Evolutionary conservation across 257 asterid species (phyloP), one percentile per base, ranked within the genome.

Genomic region (Cynanchum wilfordii): DNA sequence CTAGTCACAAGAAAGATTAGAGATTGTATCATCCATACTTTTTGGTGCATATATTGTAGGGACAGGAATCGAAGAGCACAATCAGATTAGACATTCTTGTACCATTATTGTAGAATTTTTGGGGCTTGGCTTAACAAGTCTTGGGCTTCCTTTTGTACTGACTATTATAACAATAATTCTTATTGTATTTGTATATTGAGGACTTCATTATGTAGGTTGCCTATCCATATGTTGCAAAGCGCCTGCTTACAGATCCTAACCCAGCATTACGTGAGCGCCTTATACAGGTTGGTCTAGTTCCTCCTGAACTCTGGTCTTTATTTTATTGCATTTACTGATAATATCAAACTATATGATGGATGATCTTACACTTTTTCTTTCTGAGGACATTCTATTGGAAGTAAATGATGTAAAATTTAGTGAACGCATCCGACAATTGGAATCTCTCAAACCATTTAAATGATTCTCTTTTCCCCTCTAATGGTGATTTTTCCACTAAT

Each of bases 221-320:
- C 60, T 95, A 95, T 92, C 99, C 99, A 70, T 95, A 95, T 76
- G 86, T 95, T 73, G 99, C 99, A 66, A 95, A 95, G 89, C 98
- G 98, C 40, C 94, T 95, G 74, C 86, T 95, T 76, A 95, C 99
- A 69, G 98, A 95, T 85, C 99, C 99, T 47, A 92, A 95, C 84
- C 99, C 99, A 27, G 97, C 99, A 74, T 81, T 95, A 72, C 96
- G 99, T 56, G 96, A 86, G 81, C 96, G 98, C 71, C 94, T 95
- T 74, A 91, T 95, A 79, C 99, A 94, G 97, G 99, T 94, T 81
- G 69, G 70, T 72, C 52, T 6, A 52, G 38, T 54, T 36, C 15
- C 33, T 17, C 47, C 27, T 24, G 27, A 5, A 10, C 45, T 5
- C n/a, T n/a, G 0, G 45, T 57, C 51, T 22, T 40, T 38, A 20